Percentiles rank a stretch among this genome's conserved stretches.
phyloP scores from a whole-genome alignment of 345 rosid genomes.

The Diplotaxis tenuifolia region DNA sequence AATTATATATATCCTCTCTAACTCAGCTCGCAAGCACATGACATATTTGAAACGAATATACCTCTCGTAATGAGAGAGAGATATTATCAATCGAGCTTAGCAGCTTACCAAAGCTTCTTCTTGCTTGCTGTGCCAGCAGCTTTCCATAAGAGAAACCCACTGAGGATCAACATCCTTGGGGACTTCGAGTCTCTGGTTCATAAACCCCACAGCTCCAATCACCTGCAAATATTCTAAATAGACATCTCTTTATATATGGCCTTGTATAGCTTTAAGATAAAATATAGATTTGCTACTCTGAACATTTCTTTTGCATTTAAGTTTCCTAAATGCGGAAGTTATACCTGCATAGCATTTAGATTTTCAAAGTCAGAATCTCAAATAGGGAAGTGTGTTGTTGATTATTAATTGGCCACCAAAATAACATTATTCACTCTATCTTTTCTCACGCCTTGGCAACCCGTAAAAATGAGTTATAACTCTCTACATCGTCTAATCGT shows the following conservation, averaged over 20 bases:
- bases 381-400: too few species aligned
- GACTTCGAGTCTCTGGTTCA: conserved; percentile 84
- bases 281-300: background rate
- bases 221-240: conserved; percentile 57
- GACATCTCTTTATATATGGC: conserved; percentile 30
- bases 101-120: background rate
- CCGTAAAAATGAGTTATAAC: too few species aligned
- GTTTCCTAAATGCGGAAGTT: conserved; percentile 6
- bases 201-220: conserved; percentile 96
- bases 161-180: conserved; percentile 76
- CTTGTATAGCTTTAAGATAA: too few species aligned
- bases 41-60: conserved; percentile 11
- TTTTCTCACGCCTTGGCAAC: too few species aligned
- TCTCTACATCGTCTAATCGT: too few species aligned
- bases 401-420: too few species aligned
- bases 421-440: too few species aligned
- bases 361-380: too few species aligned
- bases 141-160: conserved; percentile 77
- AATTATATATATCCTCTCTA: background rate
- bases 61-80: background rate
- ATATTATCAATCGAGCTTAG: background rate
- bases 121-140: conserved; percentile 66
- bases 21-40: conserved; percentile 9
- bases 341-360: conserved; percentile 94
- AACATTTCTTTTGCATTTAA: background rate